Evolutionary conservation across 768 basidiomycete species (phyloP).

Genomic region (Tricholoma bakamatsutake): DNA sequence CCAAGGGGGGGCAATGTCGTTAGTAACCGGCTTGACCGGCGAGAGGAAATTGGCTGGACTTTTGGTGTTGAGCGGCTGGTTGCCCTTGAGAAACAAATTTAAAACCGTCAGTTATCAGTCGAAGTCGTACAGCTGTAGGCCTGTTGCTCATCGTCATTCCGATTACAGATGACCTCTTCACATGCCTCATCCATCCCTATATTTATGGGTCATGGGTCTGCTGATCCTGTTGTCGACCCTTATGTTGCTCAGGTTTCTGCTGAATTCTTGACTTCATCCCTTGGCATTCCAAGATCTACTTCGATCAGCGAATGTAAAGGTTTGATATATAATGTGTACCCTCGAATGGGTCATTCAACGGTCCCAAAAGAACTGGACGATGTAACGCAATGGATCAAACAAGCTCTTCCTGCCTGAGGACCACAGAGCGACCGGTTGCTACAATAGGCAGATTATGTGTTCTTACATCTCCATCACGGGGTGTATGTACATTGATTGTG

Average conservation of each 20-base stretch:
- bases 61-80: constrained; percentile 71
- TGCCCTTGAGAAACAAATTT: constrained; percentile 62
- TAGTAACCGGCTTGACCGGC: constrained; percentile 67
- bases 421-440: neutral
- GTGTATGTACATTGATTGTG: too few species aligned
- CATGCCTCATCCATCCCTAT: constrained; percentile 62
- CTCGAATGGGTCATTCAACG: constrained; percentile 62
- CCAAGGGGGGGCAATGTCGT: constrained; percentile 75
- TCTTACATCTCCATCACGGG: too few species aligned
- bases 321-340: constrained; percentile 61
- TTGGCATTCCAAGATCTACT: constrained; percentile 43
- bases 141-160: constrained; percentile 1
- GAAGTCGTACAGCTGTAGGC: neutral
- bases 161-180: constrained; percentile 49
- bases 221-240: constrained; percentile 66
- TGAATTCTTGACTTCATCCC: constrained; percentile 45
- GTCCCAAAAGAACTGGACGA: constrained; percentile 62
- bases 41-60: constrained; percentile 69
- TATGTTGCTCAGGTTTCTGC: constrained; percentile 48
- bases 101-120: constrained; percentile 43
- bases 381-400: constrained; percentile 63
- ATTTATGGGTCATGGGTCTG: constrained; percentile 83
- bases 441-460: neutral
- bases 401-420: constrained; percentile 34
- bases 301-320: constrained; percentile 42